Percentiles rank a stretch among this genome's conserved stretches.
These are phyloP conservation scores for Trichoderma asperellum DNA, from an alignment of 2,329 filamentous ascomycete genomes.

Conservation along the genomic window DNA sequence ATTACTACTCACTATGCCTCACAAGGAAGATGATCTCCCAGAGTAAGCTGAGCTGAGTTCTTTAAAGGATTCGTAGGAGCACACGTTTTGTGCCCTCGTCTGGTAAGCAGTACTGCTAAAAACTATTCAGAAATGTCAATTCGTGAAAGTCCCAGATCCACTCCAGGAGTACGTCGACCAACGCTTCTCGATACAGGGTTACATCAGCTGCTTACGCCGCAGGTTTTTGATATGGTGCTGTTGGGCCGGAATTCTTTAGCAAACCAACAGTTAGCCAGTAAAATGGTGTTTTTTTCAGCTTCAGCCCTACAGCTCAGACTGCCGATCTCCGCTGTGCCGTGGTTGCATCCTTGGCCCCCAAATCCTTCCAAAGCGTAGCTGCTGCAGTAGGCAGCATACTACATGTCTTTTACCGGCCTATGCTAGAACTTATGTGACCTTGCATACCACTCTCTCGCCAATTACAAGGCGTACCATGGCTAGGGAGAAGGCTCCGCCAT, in stretches of 20 bases:
- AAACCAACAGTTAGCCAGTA: conserved; percentile 20
- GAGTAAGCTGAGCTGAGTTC: not conserved
- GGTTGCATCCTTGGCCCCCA: conserved; percentile 30
- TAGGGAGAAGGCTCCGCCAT: conserved; percentile 20
- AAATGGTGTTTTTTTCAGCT: conserved; percentile 22
- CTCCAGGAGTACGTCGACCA: not conserved
- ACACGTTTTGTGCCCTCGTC: not conserved
- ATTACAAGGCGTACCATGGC: conserved; percentile 22
- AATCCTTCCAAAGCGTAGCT: conserved; percentile 24
- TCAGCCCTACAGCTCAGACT: conserved; percentile 28
- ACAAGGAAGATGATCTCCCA: not conserved
- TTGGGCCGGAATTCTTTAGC: not conserved
- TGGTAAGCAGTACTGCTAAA: conserved; percentile 1
- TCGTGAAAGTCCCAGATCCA: not conserved
- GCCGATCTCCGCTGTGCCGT: conserved; percentile 28
- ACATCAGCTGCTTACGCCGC: not conserved
- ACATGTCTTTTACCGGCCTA: conserved; percentile 1
- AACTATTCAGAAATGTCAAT: not conserved
- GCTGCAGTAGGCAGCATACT: conserved; percentile 19
- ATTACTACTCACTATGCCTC: not conserved
- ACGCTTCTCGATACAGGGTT: not conserved
- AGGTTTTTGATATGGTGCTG: not conserved
- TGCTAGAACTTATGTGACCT: conserved; percentile 24
- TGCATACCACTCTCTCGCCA: conserved; percentile 23
- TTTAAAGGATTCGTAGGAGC: conserved; percentile 2